Base-by-base conservation (phyloP, 1,284 basidiomycete genomes). In the Mixia osmundae region DNA sequence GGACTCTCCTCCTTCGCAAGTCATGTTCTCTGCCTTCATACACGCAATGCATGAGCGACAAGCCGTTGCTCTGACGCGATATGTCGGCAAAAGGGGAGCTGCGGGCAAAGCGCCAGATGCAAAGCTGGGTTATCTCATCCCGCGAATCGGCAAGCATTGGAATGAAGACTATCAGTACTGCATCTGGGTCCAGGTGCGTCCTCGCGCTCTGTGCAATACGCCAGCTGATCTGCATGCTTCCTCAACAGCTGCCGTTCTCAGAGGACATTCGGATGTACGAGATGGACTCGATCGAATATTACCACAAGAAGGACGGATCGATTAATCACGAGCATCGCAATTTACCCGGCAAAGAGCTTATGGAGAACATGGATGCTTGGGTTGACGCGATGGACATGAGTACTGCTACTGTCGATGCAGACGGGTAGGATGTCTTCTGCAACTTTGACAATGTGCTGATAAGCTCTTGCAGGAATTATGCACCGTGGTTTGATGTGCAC, bases 261-360 rank as follows among this genome's bases (percentile, higher is more conserved):
- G 85, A 95, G 50, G 89, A 97, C 49, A 63, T 87, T 36, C 69
- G 80, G 42, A 73, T 71, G 44, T 83, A 82, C 54, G 72, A 69
- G 8, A 94, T 95, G 53, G n/a, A n/a, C n/a, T n/a, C n/a, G n/a
- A n/a, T n/a, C n/a, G n/a, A n/a, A n/a, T n/a, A n/a, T n/a, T n/a
- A n/a, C n/a, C n/a, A n/a, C n/a, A n/a, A n/a, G n/a, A n/a, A n/a
- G n/a, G n/a, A 72, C 72, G 25, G 83, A 83, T 3, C 71, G 76
- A 43, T 57, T 58, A 3, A 55, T 91, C 28, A 67, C 58, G 69
- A 72, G 43, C 85, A 91, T 50, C 69, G 76, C 0, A 76, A 75
- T 41, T 58, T 95, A 12, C 85, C 89, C 1, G 89, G 77, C 0
- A 57, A 72, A 27, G 65, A 70, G 35, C 80, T 87, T 50, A 60